A percentile compares a stretch with the other conserved stretches of the same genome.
Conservation (phyloP, 805 yeast genomes). For the Cyberlindnera americana region DNA sequence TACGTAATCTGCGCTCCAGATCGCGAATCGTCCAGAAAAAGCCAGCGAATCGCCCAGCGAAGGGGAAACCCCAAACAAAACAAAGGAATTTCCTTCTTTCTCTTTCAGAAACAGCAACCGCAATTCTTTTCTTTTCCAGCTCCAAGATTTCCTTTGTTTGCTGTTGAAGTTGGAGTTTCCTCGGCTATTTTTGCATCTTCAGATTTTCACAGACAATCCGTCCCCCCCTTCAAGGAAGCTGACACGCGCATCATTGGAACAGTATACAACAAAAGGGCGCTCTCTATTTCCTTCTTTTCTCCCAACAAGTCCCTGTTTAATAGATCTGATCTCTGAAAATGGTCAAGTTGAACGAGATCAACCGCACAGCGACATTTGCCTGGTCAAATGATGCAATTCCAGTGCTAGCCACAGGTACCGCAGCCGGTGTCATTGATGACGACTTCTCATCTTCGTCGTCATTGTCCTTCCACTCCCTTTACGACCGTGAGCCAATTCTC, state of each 20-base stretch:
- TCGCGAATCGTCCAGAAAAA: conserved; percentile 9
- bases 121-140: neutral
- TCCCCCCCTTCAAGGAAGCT: neutral
- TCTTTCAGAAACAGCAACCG: neutral
- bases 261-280: no score
- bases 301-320: no score
- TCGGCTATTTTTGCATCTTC: no score
- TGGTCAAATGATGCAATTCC: conserved; percentile 84
- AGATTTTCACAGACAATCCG: neutral
- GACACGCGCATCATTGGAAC: neutral
- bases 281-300: no score
- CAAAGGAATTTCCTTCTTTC: neutral
- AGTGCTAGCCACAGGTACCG: conserved; percentile 81
- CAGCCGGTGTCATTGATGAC: conserved; percentile 94
- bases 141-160: no score
- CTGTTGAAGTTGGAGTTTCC: no score
- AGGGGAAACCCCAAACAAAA: neutral
- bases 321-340: no score
- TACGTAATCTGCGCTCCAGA: neutral
- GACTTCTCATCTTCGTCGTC: conserved; percentile 75
- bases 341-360: conserved; percentile 83
- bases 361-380: conserved; percentile 90
- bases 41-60: conserved; percentile 8
- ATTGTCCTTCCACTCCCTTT: conserved; percentile 76
- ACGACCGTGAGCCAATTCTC: conserved; percentile 37